Percentiles rank a stretch among this genome's conserved stretches.
Conservation (phyloP, 1,284 basidiomycete genomes). For the Paramarasmius palmivorus region DNA sequence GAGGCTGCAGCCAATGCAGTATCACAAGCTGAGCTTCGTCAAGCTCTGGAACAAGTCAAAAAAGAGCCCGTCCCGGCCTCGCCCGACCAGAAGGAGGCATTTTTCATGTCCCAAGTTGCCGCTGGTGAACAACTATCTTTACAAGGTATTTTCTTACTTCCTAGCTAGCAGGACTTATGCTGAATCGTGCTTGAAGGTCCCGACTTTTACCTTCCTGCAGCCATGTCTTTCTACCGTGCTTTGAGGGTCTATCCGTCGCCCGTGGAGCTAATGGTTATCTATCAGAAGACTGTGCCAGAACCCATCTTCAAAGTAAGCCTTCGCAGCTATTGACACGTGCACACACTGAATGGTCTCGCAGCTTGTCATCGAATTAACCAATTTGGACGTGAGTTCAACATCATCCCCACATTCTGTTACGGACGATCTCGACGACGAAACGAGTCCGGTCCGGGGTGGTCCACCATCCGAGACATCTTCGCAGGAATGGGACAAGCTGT, state of each 20-base stretch:
- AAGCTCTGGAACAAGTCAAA: conserved; percentile 63
- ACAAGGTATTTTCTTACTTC: conserved; percentile 52
- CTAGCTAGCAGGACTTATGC: neutral
- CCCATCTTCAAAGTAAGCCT: conserved; percentile 77
- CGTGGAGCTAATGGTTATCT: conserved; percentile 89
- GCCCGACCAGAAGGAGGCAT: conserved; percentile 79
- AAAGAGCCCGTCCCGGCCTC: conserved; percentile 65
- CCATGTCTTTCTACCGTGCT: conserved; percentile 91
- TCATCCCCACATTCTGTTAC: conserved; percentile 33
- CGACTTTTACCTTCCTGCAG: conserved; percentile 75
- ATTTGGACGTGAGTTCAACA: conserved; percentile 82
- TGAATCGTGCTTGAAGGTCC: conserved; percentile 56
- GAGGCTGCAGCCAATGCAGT: conserved; percentile 27
- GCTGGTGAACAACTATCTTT: conserved; percentile 85
- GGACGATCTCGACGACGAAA: conserved; percentile 42
- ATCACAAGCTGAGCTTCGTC: conserved; percentile 51
- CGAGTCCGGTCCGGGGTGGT: conserved; percentile 57
- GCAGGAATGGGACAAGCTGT: conserved; percentile 84
- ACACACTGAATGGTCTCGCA: conserved; percentile 27
- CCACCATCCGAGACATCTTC: conserved; percentile 82
- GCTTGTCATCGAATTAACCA: conserved; percentile 87
- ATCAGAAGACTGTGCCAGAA: conserved; percentile 89
- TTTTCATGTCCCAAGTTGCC: conserved; percentile 90
- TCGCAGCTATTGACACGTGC: neutral
- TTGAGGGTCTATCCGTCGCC: conserved; percentile 94